Base-by-base conservation (phyloP, 768 basidiomycete genomes). In the Trametes meyenii region DNA sequence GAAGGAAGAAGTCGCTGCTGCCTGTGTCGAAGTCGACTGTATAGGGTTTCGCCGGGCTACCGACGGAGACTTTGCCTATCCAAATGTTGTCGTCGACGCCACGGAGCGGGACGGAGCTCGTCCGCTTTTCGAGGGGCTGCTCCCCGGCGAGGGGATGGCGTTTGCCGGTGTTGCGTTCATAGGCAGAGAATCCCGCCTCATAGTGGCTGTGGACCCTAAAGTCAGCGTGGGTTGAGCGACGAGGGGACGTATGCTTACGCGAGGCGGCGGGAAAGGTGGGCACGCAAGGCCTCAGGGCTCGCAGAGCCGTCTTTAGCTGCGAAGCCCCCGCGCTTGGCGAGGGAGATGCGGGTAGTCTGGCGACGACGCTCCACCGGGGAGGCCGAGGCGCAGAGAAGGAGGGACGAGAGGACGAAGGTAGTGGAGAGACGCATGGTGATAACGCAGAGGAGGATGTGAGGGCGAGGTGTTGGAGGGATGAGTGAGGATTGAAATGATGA, bases 1-100 rank as follows among this genome's bases (percentile, higher is more conserved):
- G 79, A 33, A 82, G 73, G 67, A 85, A 75, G 10, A 83, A 70
- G 70, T 85, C 84, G 48, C 78, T 73, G 44, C 81, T 83, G 26
- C 83, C 79, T 46, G 66, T 64, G 62, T 67, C 63, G 48, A 68
- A 81, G 79, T 64, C 60, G 59, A 69, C 82, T 63, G 72, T 75
- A 66, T 78, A 83, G 14, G 60, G 65, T 61, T 70, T 68, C 5
- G 79, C 70, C 17, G 84, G 84, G 10, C 77, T 82, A 8, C 84
- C 84, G 17, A 84, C 78, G 21, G 69, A 69, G 44, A 84, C 78
- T 5, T 70, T 55, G 24, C 82, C 82, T 40, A 75, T 73, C 83
- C 83, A 84, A 60, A 83, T 70, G 44, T 71, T 64, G 14, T 72
- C 72, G 55, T 70, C 66, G 29, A 50, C 44, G 49, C 78, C 75